Evolutionary conservation across 768 basidiomycete species (phyloP).

Genomic region (Boletellus emodensis): DNA sequence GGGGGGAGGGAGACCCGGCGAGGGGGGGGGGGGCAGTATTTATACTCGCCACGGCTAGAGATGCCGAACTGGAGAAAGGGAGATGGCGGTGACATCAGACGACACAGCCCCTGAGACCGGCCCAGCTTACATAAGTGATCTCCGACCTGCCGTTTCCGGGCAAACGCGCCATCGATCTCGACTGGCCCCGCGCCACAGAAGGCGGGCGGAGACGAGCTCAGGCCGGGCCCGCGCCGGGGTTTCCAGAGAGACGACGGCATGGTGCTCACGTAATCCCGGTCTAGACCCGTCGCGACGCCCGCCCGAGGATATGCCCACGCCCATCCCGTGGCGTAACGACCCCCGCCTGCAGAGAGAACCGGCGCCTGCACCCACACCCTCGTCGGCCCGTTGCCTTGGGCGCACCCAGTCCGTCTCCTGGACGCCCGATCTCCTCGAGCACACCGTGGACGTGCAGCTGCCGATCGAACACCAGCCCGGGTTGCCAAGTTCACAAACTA

Average conservation of each 20-base stretch:
- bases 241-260: conserved; percentile 23
- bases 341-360: conserved; percentile 11
- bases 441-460: conserved; percentile 1
- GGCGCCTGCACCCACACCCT: too few species aligned
- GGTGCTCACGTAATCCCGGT: background rate
- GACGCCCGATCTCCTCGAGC: background rate
- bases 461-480: conserved; percentile 1
- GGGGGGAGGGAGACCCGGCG: conserved; percentile 5
- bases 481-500: background rate
- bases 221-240: conserved; percentile 12
- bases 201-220: conserved; percentile 11
- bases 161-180: conserved; percentile 13
- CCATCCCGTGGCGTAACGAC: conserved; percentile 13
- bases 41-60: conserved; percentile 25
- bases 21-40: conserved; percentile 15
- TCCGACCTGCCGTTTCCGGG: background rate
- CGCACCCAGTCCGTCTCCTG: too few species aligned
- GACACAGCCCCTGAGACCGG: conserved; percentile 24
- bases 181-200: conserved; percentile 18
- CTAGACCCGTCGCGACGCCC: background rate
- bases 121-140: conserved; percentile 1
- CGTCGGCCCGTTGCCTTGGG: too few species aligned
- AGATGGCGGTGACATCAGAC: conserved; percentile 34
- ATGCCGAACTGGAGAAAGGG: conserved; percentile 27
- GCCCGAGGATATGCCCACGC: background rate